Base-by-base conservation (phyloP, 345 rosid species). In the Eucalyptus regnans region DNA sequence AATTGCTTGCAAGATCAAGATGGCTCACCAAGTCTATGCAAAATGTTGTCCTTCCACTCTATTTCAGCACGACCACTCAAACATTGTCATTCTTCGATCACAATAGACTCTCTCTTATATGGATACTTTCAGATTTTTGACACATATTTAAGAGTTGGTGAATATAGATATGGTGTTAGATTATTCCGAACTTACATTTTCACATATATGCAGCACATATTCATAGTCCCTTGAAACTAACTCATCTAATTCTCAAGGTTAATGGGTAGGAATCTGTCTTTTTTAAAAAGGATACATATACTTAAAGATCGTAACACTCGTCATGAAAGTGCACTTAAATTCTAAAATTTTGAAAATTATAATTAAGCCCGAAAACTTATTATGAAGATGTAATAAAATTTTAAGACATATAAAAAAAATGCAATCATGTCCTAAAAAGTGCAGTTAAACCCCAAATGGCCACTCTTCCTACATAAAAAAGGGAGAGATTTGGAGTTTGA, bases 401-500 rank as follows among this genome's bases (percentile, higher is more conserved):
- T 52, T 17, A 7, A 18, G 1, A 7, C 22, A 51, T 51, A 1
- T 1, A 18, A 52, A 17, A 51, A 51, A 52, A 52, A 18, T 17
- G 4, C 9, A 52, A 18, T 52, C 4, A 52, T 17, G 0, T 18
- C 56, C 56, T 52, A 52, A 52, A 52, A 52, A 52, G 23, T 52
- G 56, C 56, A 18, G 0, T 18, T 52, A 17, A 17, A 52, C 23
- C 9, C 22, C 0, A 51, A 51, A 0, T 51, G 4, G 23, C 9
- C 1, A 52, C 2, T 51, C 1, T 51, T 51, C 2, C 7, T 0
- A 17, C 22, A 17, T 51, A 8, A 7, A 1, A 51, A 51, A 51
- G 0, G 22, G 4, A 1, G 56, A 51, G 3, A 3, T 51, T 1
- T 2, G 2, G 1, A 8, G 2, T 17, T 51, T 51, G 1, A 51